A percentile compares a stretch with the other conserved stretches of the same genome.
Evolutionary conservation across 306 rosid genomes (phyloP).

Genomic region (Sicyos edulis): DNA sequence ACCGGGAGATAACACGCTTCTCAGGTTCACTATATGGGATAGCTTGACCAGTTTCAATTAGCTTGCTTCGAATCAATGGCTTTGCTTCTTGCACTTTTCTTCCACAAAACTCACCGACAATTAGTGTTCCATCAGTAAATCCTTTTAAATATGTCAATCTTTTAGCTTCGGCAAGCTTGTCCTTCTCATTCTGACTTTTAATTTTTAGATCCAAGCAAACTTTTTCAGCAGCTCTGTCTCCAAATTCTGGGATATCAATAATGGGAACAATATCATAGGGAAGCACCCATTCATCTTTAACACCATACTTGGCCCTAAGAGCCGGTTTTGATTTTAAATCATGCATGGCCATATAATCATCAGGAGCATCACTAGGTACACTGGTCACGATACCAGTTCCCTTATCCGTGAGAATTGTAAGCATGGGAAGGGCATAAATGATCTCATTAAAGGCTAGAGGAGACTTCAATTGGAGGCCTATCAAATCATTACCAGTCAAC

Average conservation of each 20-base stretch:
- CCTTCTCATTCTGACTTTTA: constrained; percentile 87
- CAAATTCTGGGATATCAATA: constrained; percentile 57
- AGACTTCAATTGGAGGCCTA: constrained; percentile 80
- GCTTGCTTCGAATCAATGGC: constrained; percentile 68
- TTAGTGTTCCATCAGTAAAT: constrained; percentile 75
- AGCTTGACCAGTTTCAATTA: constrained; percentile 68
- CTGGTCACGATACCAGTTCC: constrained; percentile 96
- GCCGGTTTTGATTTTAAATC: constrained; percentile 80
- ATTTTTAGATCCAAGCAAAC: constrained; percentile 79
- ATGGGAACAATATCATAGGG: constrained; percentile 82
- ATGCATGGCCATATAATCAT: constrained; percentile 87
- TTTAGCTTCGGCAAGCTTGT: constrained; percentile 90
- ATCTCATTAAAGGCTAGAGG: constrained; percentile 71
- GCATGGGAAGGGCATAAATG: constrained; percentile 91
- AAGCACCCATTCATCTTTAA: constrained; percentile 84
- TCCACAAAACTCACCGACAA: constrained; percentile 66
- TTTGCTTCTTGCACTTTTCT: constrained; percentile 74
- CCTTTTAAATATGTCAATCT: constrained; percentile 84
- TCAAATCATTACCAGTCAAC: constrained; percentile 72
- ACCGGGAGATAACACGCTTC: constrained; percentile 71
- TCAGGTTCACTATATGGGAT: constrained; percentile 80
- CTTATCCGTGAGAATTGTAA: constrained; percentile 83
- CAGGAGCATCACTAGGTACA: constrained; percentile 96
- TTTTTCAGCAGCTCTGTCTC: constrained; percentile 71
- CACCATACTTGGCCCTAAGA: constrained; percentile 64